Evolutionary conservation across 257 asterid genomes (phyloP).

Genomic region (Rhazya stricta): DNA sequence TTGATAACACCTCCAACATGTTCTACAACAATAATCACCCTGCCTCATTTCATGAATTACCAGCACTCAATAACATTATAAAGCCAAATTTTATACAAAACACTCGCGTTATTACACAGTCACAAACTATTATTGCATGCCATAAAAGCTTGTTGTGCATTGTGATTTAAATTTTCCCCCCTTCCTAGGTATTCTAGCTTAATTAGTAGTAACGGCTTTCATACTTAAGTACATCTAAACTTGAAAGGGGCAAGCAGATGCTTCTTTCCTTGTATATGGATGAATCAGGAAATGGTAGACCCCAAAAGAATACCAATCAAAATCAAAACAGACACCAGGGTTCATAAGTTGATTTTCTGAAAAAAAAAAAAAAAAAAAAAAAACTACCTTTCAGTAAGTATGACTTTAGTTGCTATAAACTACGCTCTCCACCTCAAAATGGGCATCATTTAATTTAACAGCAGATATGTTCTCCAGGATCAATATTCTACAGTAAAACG

Average conservation of each 20-base stretch:
- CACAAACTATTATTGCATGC: not conserved
- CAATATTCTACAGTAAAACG: no score
- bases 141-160: not conserved
- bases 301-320: not conserved
- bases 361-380: not conserved
- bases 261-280: not conserved
- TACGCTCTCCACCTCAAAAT: no score
- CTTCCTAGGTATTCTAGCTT: not conserved
- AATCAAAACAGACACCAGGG: not conserved
- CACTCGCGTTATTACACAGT: not conserved
- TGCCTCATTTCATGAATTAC: not conserved
- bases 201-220: not conserved
- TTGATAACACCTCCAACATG: not conserved
- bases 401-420: not conserved
- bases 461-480: no score
- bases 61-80: not conserved
- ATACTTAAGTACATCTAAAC: not conserved
- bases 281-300: not conserved
- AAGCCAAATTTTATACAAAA: not conserved
- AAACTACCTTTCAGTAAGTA: not conserved
- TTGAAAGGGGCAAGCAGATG: not conserved
- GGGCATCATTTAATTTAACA: no score
- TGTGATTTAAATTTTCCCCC: not conserved
- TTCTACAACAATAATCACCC: not conserved
- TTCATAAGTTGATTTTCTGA: not conserved